Conservation (phyloP, 75 land plant species). For the Pinus taeda region DNA sequence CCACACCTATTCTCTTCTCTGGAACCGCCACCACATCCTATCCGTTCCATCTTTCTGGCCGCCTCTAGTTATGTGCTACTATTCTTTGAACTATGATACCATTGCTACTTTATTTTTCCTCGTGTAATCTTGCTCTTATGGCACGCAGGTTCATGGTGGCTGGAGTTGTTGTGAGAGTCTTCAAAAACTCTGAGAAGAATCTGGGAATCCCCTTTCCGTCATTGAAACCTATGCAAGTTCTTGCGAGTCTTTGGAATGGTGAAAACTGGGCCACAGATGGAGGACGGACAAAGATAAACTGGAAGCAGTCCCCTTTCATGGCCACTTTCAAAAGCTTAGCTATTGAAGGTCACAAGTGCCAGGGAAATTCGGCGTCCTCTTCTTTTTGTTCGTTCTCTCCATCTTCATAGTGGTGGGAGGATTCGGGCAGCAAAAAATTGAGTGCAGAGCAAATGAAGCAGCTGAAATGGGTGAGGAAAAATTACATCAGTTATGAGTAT, state of each 20-base stretch:
- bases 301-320: conserved; percentile 48
- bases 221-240: conserved; percentile 33
- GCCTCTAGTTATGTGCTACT: too few relatives aligned
- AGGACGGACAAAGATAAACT: conserved; percentile 39
- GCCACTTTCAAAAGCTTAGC: conserved; percentile 33
- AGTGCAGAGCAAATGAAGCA: conserved; percentile 15
- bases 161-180: conserved; percentile 15
- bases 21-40: conserved; percentile 16
- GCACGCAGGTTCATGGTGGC: conserved; percentile 10
- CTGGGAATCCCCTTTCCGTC: conserved; percentile 31
- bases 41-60: not conserved
- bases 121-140: not conserved
- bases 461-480: conserved; percentile 27
- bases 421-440: conserved; percentile 14
- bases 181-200: not conserved
- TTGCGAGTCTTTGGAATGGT: conserved; percentile 65
- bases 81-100: too few relatives aligned
- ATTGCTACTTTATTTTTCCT: too few relatives aligned
- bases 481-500: conserved; percentile 58
- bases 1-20: conserved; percentile 20
- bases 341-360: conserved; percentile 13
- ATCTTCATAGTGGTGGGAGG: conserved; percentile 50
- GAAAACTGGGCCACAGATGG: conserved; percentile 71
- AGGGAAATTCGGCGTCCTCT: too few relatives aligned
- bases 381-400: conserved; percentile 19